Base-by-base conservation (phyloP, 1,284 basidiomycete genomes). In the Boletus semigastroideus region DNA sequence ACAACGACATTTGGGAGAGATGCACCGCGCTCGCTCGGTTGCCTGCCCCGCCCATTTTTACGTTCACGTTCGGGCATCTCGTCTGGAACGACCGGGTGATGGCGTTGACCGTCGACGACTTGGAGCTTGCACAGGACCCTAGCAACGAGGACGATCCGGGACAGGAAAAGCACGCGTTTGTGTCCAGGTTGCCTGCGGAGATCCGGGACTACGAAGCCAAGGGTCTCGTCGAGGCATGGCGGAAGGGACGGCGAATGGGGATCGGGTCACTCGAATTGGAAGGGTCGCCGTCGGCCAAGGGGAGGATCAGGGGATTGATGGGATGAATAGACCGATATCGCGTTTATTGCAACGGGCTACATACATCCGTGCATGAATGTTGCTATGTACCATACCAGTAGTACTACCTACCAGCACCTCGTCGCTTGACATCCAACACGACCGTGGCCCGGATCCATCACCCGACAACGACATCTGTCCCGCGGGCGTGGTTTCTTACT, bases 81-180 rank as follows among this genome's bases (percentile, higher is more conserved):
- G 72, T 93, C 2, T 94, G 89, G 84, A 69, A 94, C 62, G 79
- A 79, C 27, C 74, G 87, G 25, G 82, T 93, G 9, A 94, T 98
- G 91, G 86, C 90, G 2, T 62, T 88, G 11, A 78, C 82, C 0
- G 78, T 94, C 14, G 79, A 82, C 8, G 75, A 83, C 48, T 54
- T 94, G 4, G 64, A 64, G 3, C 70, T 81, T 14, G 68, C 60
- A 9, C 19, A 44, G 0, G 59, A 44, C 4, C 17, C 30, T 1
- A 44, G 51, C 1, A 51, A 48, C 11, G 54, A 60, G 13, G 60
- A 55, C 2, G 63, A 60, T 17, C 58, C 58, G 14, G 66, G 68
- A 6, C 70, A 78, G 42, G 70, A 71, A 34, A 79, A 77, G 5
- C 62, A 73, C 14, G 72, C 74, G 34, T 83, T 89, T 44, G 57